These are phyloP conservation scores for Lenwebbia sp. DNA, from an alignment of 345 rosid genomes.

Conservation along the genomic window DNA sequence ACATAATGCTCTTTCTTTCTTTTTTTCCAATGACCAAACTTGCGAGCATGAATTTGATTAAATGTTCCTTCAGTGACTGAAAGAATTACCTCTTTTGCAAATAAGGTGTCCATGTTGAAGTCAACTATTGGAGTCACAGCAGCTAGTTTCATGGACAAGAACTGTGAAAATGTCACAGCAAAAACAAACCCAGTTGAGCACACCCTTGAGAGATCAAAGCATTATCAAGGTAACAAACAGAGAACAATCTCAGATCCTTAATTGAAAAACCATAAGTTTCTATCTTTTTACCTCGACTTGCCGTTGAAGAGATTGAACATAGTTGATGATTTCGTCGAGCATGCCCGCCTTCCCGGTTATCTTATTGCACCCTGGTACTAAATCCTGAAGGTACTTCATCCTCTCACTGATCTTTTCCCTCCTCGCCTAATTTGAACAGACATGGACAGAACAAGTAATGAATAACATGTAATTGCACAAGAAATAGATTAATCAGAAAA, in stretches of 20 bases:
- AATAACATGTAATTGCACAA: background rate
- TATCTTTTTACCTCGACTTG: conserved; percentile 54
- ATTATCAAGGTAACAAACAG: background rate
- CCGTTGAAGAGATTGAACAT: conserved; percentile 70
- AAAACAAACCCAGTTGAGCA: background rate
- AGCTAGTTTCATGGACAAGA: conserved; percentile 63
- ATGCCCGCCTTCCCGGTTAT: conserved; percentile 70
- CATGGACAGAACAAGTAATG: background rate
- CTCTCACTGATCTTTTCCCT: conserved; percentile 78
- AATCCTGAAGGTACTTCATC: conserved; percentile 67
- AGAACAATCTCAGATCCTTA: background rate
- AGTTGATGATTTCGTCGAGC: conserved; percentile 78
- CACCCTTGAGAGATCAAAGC: background rate
- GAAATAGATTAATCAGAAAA: background rate
- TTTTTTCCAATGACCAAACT: background rate
- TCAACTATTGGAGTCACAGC: conserved; percentile 43
- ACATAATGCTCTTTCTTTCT: background rate
- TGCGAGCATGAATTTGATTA: too few species aligned
- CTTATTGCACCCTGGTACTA: conserved; percentile 67
- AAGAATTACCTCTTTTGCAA: conserved; percentile 41
- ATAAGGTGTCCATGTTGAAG: conserved; percentile 32
- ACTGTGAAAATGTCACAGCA: conserved; percentile 17
- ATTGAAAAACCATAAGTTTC: background rate
- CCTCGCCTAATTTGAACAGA: conserved; percentile 45
- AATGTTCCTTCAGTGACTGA: background rate